Base-by-base conservation (phyloP, 225 moss, liverwort and hornwort genomes). In the Sphagnum tenellum region DNA sequence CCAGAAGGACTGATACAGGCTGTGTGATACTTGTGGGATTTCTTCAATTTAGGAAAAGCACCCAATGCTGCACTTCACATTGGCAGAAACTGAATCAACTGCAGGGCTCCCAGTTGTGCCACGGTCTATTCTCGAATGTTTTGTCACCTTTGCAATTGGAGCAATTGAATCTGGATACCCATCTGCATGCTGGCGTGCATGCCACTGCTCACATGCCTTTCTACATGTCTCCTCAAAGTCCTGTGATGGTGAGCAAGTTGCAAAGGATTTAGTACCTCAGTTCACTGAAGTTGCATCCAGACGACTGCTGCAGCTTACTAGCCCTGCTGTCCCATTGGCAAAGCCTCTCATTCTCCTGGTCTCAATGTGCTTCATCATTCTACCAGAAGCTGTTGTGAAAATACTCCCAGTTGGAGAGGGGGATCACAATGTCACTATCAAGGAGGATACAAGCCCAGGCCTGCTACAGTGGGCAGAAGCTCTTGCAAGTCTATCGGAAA, bases 161-260 rank as follows among this genome's bases (percentile, higher is more conserved):
- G 85, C 91, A 63, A 94, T 94, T 56, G 91, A 94, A 71, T 89
- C 79, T 57, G 91, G 91, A 53, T 94, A 91, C 72, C 80, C 94
- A 63, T 83, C 89, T 70, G 94, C 89, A 54, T 87, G 82, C 55
- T 94, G 94, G 94, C 89, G 94, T 71, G 91, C 94, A 61, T 94
- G 91, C 67, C 89, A 87, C 66, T 94, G 94, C 74, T 78, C 85
- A 59, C 89, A 94, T 80, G 83, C 80, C 57, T 76, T 94, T 68
- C 71, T 94, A 58, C 94, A 91, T 78, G 81, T 85, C 64, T 91
- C 90, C 57, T 76, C 89, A 66, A 72, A 89, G 53, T 86, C 94
- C 63, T 94, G 91, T 69, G 87, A 91, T 76, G 82, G 87, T 62
- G 94, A 94, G 64, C 89, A 82, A 70, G 82, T 91, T 61, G 76